A percentile compares a stretch with the other conserved stretches of the same genome.
These are phyloP conservation scores for Croton laevigatus DNA, from an alignment of 441 rosid species.

Conservation along the genomic window DNA sequence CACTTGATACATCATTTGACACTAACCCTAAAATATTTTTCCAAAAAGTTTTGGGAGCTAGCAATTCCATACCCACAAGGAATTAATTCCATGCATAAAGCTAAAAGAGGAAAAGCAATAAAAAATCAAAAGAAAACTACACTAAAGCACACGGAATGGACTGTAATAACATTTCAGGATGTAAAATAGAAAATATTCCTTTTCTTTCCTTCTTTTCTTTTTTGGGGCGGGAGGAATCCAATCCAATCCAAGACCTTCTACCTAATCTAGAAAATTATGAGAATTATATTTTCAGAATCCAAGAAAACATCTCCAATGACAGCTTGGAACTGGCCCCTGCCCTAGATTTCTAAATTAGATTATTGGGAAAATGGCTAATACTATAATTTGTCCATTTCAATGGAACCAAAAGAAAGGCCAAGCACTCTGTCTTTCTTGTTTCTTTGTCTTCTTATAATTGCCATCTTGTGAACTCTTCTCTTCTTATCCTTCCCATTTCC, in stretches of 20 bases:
- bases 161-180: no score
- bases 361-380: not conserved
- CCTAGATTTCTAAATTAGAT: not conserved
- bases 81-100: no score
- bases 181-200: no score
- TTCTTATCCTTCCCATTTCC: slow-evolving; percentile 8
- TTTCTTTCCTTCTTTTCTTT: no score
- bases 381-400: slow-evolving; percentile 17
- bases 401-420: not conserved
- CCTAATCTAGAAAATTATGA: no score
- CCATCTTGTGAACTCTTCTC: slow-evolving; percentile 21
- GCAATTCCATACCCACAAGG: not conserved
- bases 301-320: slow-evolving; percentile 11
- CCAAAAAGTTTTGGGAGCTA: not conserved
- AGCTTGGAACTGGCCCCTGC: slow-evolving; percentile 13
- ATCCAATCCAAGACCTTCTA: no score
- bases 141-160: no score
- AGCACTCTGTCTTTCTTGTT: slow-evolving; percentile 5
- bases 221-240: no score
- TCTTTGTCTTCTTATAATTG: slow-evolving; percentile 17
- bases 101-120: no score
- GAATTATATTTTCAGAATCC: not conserved
- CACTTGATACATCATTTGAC: not conserved
- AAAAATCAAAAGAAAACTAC: no score
- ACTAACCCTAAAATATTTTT: not conserved